Conservation (phyloP, 2,329 filamentous ascomycete genomes). For the Biscogniauxia mediterranea region DNA sequence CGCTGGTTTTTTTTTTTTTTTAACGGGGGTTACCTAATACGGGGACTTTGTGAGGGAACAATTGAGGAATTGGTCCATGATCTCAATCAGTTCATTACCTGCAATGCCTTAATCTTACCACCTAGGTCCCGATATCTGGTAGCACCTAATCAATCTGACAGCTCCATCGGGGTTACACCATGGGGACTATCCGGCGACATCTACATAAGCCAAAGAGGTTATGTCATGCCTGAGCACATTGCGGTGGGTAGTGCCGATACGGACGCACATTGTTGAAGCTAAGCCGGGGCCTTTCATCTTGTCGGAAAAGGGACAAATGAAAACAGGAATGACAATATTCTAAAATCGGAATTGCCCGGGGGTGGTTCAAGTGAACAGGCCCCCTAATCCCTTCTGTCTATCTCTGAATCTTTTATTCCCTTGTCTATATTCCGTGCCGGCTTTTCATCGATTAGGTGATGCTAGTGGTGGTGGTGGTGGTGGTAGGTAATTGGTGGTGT, state of each 20-base stretch:
- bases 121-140: constrained; percentile 3
- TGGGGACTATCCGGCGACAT: constrained; percentile 28
- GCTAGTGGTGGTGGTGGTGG: too few species aligned
- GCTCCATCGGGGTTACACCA: constrained; percentile 24
- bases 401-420: too few species aligned
- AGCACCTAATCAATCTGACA: background rate
- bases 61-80: background rate
- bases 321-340: too few species aligned
- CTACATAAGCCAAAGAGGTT: too few species aligned
- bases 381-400: too few species aligned
- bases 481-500: background rate
- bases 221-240: too few species aligned
- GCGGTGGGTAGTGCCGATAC: too few species aligned
- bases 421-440: too few species aligned
- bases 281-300: background rate
- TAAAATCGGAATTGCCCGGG: background rate
- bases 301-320: background rate
- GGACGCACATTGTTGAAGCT: too few species aligned
- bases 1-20: too few species aligned
- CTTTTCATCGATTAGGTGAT: too few species aligned
- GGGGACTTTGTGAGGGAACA: background rate
- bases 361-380: background rate
- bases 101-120: background rate
- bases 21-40: background rate
- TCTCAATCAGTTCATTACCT: too few species aligned